Conservation (phyloP, 1,284 basidiomycete species). For the Omphalotus olearius region DNA sequence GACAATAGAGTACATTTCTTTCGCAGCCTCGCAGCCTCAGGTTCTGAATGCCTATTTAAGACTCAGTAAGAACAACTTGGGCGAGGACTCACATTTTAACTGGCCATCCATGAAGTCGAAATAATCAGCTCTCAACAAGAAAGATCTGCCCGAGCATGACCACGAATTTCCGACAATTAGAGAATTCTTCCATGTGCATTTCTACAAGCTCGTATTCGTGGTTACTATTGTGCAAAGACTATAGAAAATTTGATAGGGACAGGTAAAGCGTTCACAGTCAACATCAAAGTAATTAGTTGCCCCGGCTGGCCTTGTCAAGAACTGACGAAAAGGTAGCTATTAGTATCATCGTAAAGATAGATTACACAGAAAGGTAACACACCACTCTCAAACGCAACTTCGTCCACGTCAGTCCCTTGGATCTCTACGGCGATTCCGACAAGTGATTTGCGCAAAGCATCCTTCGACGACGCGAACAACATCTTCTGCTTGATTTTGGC, state of each 20-base stretch:
- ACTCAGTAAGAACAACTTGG: too few relatives aligned
- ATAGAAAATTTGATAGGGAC: neutral
- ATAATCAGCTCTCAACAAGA: too few relatives aligned
- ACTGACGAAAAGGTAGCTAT: constrained; percentile 18
- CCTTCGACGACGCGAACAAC: constrained; percentile 91
- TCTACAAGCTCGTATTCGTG: constrained; percentile 3
- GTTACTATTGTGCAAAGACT: neutral
- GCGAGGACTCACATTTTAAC: too few relatives aligned
- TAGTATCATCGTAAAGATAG: neutral
- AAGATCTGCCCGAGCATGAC: too few relatives aligned
- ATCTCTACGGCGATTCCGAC: constrained; percentile 76
- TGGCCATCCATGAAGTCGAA: too few relatives aligned
- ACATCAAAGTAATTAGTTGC: constrained; percentile 13
- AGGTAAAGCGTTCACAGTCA: neutral
- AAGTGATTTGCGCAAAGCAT: constrained; percentile 74
- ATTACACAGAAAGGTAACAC: constrained; percentile 28
- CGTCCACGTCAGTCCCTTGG: constrained; percentile 82
- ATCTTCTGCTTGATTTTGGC: constrained; percentile 93
- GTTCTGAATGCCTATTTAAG: too few relatives aligned
- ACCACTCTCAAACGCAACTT: constrained; percentile 79
- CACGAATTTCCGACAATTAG: too few relatives aligned
- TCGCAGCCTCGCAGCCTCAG: too few relatives aligned
- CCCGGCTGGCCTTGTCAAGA: constrained; percentile 26
- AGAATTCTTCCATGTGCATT: neutral
- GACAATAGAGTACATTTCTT: too few relatives aligned